Evolutionary conservation across 164 flowering plant species (phyloP).

Genomic region (Saururus chinensis): DNA sequence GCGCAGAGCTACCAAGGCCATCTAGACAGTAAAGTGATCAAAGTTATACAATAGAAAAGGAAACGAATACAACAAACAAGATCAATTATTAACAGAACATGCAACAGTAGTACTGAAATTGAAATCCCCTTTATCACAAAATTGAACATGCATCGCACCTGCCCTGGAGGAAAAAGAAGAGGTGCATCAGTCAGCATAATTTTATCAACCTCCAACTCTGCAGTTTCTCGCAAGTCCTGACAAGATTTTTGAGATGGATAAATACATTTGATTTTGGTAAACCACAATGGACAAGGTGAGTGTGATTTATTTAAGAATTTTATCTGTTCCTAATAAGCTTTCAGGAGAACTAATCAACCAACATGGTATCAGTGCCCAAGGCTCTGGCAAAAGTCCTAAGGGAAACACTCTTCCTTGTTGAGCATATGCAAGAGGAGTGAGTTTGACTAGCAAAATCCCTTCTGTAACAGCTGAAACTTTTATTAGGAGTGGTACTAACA

Average conservation of each 20-base stretch:
- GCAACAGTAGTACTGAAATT: neutral
- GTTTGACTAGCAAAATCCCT: no score
- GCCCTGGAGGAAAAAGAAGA: slow-evolving; percentile 89
- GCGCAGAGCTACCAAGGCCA: slow-evolving; percentile 88
- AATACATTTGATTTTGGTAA: no score
- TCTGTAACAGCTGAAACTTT: no score
- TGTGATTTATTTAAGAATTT: no score
- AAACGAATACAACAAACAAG: neutral
- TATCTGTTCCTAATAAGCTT: no score
- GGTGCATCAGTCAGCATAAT: slow-evolving; percentile 91
- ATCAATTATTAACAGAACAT: neutral
- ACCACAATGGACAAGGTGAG: no score
- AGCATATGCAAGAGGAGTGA: no score
- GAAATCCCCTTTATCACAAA: neutral
- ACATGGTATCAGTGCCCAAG: no score
- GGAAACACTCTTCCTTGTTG: no score
- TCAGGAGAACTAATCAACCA: no score
- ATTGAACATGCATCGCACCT: slow-evolving; percentile 33
- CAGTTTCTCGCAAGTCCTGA: slow-evolving; percentile 47
- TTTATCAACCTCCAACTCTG: slow-evolving; percentile 57
- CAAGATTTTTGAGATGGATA: neutral
- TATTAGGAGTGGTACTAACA: no score
- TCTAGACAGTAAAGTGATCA: slow-evolving; percentile 30
- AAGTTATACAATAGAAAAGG: neutral
- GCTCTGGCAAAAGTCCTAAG: no score